Percentiles rank a stretch among this genome's conserved stretches.
phyloP scores from a whole-genome alignment of 2,329 filamentous ascomycete genomes.

The Pseudonectria buxi region DNA sequence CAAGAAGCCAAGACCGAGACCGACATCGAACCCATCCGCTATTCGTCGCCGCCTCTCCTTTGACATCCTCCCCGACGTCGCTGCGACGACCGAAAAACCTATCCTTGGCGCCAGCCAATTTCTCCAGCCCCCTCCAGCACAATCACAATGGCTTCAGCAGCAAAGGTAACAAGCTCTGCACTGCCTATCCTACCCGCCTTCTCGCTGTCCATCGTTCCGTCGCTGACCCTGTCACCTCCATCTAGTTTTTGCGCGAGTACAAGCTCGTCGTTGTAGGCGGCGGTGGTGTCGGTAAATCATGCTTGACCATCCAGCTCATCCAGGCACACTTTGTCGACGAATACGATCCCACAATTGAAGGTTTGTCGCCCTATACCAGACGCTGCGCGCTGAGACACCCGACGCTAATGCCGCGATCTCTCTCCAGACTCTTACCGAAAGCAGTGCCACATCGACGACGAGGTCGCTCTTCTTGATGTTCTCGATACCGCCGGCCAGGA shows the following conservation, averaged over 20 bases:
- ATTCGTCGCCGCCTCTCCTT: too few relatives aligned
- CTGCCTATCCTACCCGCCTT: neutral
- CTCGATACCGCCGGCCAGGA: constrained; percentile 97
- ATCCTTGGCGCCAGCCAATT: too few relatives aligned
- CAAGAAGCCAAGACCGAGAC: too few relatives aligned
- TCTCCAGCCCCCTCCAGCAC: too few relatives aligned
- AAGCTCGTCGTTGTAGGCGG: constrained; percentile 96
- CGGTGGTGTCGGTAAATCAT: constrained; percentile 98
- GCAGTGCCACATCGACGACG: constrained; percentile 98
- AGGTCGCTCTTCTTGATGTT: constrained; percentile 94
- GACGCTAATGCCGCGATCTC: constrained; percentile 13
- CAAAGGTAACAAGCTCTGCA: neutral
- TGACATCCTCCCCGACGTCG: too few relatives aligned
- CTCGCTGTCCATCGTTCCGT: constrained; percentile 11
- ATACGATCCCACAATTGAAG: constrained; percentile 99
- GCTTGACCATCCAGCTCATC: constrained; percentile 94
- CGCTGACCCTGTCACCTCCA: constrained; percentile 4
- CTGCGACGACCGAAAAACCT: too few relatives aligned
- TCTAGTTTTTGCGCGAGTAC: constrained; percentile 80
- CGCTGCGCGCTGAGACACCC: constrained; percentile 1
- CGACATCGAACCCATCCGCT: too few relatives aligned
- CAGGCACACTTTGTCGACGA: constrained; percentile 98
- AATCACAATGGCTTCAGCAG: too few relatives aligned
- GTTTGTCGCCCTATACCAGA: constrained; percentile 41
- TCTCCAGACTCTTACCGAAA: constrained; percentile 92